phyloP scores from a whole-genome alignment of 768 basidiomycete genomes.

The Phallus indusiatus region DNA sequence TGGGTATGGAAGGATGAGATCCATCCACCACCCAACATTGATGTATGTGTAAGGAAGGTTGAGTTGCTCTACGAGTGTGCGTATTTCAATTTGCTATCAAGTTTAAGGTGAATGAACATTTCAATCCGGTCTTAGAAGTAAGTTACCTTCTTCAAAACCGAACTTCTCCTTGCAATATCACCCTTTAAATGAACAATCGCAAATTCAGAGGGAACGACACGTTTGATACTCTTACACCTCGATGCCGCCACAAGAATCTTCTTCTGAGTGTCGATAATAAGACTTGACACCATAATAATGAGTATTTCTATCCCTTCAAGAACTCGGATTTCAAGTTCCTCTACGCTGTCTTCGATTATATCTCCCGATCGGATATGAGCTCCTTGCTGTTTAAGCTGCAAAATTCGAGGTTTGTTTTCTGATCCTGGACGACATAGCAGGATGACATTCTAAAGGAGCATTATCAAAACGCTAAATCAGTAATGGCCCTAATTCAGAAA shows the following conservation, averaged over 20 bases:
- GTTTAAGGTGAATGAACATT: background rate
- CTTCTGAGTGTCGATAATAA: background rate
- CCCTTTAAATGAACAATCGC: background rate
- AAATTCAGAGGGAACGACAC: background rate
- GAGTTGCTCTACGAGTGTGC: constrained; percentile 17
- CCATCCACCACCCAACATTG: constrained; percentile 25
- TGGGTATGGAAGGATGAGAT: constrained; percentile 11
- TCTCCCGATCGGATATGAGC: constrained; percentile 16
- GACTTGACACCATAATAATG: background rate
- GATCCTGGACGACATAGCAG: background rate
- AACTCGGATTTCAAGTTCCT: constrained; percentile 10
- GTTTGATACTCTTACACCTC: background rate
- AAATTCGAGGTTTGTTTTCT: background rate
- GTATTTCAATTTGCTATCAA: constrained; percentile 21
- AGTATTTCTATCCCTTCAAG: constrained; percentile 12
- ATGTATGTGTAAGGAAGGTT: constrained; percentile 23
- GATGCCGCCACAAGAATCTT: background rate
- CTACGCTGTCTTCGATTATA: constrained; percentile 6
- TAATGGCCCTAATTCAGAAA: background rate
- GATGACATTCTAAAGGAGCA: background rate
- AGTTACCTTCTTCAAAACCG: background rate
- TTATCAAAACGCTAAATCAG: background rate
- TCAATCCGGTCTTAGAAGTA: background rate
- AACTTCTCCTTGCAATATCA: background rate
- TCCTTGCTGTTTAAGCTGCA: background rate